Percentiles rank a stretch among this genome's conserved stretches.
phyloP scores from a whole-genome alignment of 768 basidiomycete genomes.

The Lactifluus pinguis region DNA sequence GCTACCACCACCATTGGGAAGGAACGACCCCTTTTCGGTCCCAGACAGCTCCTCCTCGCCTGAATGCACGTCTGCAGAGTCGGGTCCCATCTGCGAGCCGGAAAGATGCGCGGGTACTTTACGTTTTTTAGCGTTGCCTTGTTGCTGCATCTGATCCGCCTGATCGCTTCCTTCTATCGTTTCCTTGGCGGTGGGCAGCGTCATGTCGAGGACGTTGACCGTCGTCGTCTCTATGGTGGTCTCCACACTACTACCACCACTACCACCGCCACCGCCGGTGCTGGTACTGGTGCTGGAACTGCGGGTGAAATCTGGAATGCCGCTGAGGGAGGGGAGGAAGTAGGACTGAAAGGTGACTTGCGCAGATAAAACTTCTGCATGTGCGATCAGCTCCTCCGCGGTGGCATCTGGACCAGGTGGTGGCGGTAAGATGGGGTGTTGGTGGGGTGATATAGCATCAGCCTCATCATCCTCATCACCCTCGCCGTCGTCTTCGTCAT shows the following conservation, averaged over 20 bases:
- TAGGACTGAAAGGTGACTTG: constrained; percentile 55
- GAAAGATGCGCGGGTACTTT: constrained; percentile 67
- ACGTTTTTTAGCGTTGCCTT: constrained; percentile 80
- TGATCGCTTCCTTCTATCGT: constrained; percentile 56
- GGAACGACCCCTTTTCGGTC: background rate
- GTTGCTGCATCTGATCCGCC: constrained; percentile 61
- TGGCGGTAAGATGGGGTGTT: constrained; percentile 20
- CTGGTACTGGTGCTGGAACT: constrained; percentile 16
- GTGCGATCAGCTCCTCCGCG: constrained; percentile 49
- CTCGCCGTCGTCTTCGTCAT: too few species aligned
- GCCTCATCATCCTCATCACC: too few species aligned
- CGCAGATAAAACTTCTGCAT: constrained; percentile 48
- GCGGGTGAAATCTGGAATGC: constrained; percentile 36
- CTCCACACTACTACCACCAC: background rate
- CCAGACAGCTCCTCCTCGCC: constrained; percentile 36
- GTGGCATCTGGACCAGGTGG: constrained; percentile 38
- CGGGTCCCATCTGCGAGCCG: constrained; percentile 34
- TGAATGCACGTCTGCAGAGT: constrained; percentile 32
- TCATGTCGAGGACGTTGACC: constrained; percentile 22
- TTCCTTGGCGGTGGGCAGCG: constrained; percentile 29
- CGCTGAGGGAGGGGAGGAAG: constrained; percentile 49
- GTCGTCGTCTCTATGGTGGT: constrained; percentile 4
- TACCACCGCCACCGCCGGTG: too few species aligned
- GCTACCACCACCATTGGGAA: background rate
- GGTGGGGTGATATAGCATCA: constrained; percentile 19